Percentiles rank a stretch among this genome's conserved stretches.
phyloP scores from a whole-genome alignment of 192 early-diverging fungal genomes.

The Umbelopsis isabellina region DNA sequence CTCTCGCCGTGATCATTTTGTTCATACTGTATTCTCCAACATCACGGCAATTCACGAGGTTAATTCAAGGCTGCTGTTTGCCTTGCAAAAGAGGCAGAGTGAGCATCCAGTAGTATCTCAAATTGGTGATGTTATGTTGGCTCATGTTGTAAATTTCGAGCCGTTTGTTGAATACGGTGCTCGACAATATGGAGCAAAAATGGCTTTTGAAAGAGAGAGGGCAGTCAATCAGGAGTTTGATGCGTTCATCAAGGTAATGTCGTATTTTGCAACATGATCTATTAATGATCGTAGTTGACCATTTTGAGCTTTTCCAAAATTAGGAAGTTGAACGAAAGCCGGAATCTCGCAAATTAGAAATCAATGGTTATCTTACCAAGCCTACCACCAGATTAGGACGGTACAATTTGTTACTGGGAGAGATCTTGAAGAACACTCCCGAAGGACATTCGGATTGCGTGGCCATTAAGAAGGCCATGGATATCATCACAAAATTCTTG shows the following conservation, averaged over 20 bases:
- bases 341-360: slow-evolving; percentile 78
- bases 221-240: slow-evolving; percentile 64
- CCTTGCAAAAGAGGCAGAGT: slow-evolving; percentile 67
- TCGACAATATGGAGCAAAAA: slow-evolving; percentile 81
- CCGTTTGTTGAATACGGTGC: slow-evolving; percentile 88
- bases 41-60: slow-evolving; percentile 64
- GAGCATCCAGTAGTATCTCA: slow-evolving; percentile 72
- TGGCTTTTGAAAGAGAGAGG: slow-evolving; percentile 82
- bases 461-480: slow-evolving; percentile 72
- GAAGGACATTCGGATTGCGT: slow-evolving; percentile 77
- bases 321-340: slow-evolving; percentile 74
- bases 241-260: slow-evolving; percentile 74
- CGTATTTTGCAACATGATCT: background rate
- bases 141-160: slow-evolving; percentile 70
- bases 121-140: slow-evolving; percentile 85
- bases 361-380: slow-evolving; percentile 86
- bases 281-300: slow-evolving; percentile 18
- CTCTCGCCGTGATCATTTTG: slow-evolving; percentile 69
- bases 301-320: background rate
- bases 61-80: slow-evolving; percentile 63
- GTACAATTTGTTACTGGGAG: slow-evolving; percentile 82
- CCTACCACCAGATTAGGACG: slow-evolving; percentile 88
- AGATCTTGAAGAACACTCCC: slow-evolving; percentile 83
- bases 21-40: slow-evolving; percentile 81
- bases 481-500: slow-evolving; percentile 74